phyloP scores from a whole-genome alignment of 2,329 filamentous ascomycete genomes.

The Aspergillus ustus region DNA sequence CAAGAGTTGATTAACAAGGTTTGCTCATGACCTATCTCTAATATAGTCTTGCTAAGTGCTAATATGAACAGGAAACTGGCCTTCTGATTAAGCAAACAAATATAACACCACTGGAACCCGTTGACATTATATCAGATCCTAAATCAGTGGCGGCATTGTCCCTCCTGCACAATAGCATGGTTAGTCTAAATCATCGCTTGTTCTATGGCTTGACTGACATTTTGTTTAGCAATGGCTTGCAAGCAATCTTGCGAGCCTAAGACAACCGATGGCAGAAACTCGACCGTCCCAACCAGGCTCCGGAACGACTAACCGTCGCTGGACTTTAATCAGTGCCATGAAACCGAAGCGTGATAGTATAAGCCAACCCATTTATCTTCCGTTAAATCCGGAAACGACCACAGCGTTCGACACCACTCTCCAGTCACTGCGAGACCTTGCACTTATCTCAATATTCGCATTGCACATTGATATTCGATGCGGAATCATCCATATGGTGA shows the following conservation, averaged over 20 bases:
- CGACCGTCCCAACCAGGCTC: constrained; percentile 48
- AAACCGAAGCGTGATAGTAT: constrained; percentile 57
- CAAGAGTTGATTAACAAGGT: constrained; percentile 66
- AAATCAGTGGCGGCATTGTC: constrained; percentile 86
- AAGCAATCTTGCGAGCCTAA: constrained; percentile 77
- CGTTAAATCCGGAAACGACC: constrained; percentile 84
- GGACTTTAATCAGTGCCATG: constrained; percentile 78
- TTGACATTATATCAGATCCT: constrained; percentile 86
- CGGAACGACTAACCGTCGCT: constrained; percentile 68
- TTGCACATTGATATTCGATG: constrained; percentile 88
- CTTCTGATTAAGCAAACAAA: constrained; percentile 58
- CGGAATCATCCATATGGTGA: constrained; percentile 79
- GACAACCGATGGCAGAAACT: constrained; percentile 70
- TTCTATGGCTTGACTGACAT: constrained; percentile 18
- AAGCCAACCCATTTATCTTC: constrained; percentile 74
- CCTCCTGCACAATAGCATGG: constrained; percentile 92
- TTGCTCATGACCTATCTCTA: neutral
- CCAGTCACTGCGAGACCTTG: constrained; percentile 79
- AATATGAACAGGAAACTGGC: constrained; percentile 53
- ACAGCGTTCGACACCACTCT: constrained; percentile 87
- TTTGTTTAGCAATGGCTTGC: constrained; percentile 77
- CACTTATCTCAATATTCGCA: constrained; percentile 77
- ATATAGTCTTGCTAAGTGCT: constrained; percentile 15
- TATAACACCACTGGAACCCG: constrained; percentile 68
- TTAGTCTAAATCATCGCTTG: constrained; percentile 29